Evolutionary conservation across 2,329 filamentous ascomycete genomes (phyloP).

Genomic region (Decorospora gaudefroyi): DNA sequence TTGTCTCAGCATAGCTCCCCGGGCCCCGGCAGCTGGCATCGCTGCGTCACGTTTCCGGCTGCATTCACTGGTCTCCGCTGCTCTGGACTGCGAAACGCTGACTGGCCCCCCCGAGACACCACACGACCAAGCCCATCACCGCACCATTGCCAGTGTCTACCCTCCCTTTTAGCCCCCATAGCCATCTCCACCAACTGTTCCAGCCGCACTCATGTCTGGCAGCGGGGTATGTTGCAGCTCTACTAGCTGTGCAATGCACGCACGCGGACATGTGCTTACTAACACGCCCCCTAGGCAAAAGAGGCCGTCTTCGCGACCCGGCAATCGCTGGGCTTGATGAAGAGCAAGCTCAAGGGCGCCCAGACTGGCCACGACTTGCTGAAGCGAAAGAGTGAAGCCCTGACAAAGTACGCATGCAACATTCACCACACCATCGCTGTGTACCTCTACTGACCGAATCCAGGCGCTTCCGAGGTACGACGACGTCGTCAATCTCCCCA

Average conservation of each 20-base stretch:
- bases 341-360: slow-evolving; percentile 88
- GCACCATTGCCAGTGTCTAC: slow-evolving; percentile 8
- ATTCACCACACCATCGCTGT: slow-evolving; percentile 2
- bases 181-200: slow-evolving; percentile 7
- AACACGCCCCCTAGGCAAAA: slow-evolving; percentile 67
- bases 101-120: slow-evolving; percentile 11
- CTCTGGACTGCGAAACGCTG: no score
- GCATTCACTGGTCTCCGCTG: slow-evolving; percentile 9
- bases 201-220: slow-evolving; percentile 56
- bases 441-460: slow-evolving; percentile 21
- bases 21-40: no score
- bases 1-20: slow-evolving; percentile 19
- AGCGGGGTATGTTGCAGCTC: slow-evolving; percentile 53
- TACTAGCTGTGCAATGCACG: slow-evolving; percentile 19
- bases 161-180: slow-evolving; percentile 1
- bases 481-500: slow-evolving; percentile 15
- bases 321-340: slow-evolving; percentile 96
- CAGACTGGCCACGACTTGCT: slow-evolving; percentile 84
- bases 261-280: slow-evolving; percentile 20
- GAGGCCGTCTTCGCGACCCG: slow-evolving; percentile 97
- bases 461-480: slow-evolving; percentile 84
- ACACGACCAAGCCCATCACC: slow-evolving; percentile 2
- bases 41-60: slow-evolving; percentile 27
- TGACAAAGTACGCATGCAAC: slow-evolving; percentile 76
- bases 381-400: slow-evolving; percentile 96